Evolutionary conservation across 1,284 basidiomycete species (phyloP).

Genomic region (Tilletia setariae): DNA sequence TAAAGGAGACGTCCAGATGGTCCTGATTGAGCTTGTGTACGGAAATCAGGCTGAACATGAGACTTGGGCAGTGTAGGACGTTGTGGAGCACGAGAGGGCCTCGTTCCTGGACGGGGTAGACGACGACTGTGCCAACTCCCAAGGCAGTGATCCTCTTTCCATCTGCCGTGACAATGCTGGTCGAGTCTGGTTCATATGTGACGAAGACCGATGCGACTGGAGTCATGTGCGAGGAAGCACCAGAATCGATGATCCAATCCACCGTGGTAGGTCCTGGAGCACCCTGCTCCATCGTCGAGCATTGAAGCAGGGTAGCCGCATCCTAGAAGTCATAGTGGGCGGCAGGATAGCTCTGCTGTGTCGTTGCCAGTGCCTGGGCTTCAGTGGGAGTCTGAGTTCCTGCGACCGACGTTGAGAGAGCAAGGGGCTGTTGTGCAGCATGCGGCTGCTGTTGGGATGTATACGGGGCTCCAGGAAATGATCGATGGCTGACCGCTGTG

Average conservation of each 20-base stretch:
- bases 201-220: neutral
- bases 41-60: neutral
- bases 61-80: neutral
- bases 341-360: no score
- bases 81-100: neutral
- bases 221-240: no score
- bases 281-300: neutral
- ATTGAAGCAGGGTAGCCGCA: neutral
- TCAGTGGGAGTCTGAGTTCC: no score
- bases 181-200: neutral
- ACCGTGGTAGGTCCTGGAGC: neutral
- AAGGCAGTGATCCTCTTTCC: neutral
- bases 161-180: neutral
- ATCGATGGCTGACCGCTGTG: no score
- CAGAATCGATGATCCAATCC: neutral
- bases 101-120: conserved; percentile 1
- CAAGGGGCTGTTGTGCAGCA: no score
- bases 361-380: no score
- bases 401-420: no score
- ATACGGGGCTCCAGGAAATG: no score
- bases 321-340: no score
- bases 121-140: neutral
- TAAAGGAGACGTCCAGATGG: neutral
- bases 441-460: no score
- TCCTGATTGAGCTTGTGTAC: conserved; percentile 1